Percentiles rank a stretch among this genome's conserved stretches.
These are phyloP conservation scores for Coprinopsis strossmayeri DNA, from an alignment of 768 basidiomycete species.

Conservation along the genomic window DNA sequence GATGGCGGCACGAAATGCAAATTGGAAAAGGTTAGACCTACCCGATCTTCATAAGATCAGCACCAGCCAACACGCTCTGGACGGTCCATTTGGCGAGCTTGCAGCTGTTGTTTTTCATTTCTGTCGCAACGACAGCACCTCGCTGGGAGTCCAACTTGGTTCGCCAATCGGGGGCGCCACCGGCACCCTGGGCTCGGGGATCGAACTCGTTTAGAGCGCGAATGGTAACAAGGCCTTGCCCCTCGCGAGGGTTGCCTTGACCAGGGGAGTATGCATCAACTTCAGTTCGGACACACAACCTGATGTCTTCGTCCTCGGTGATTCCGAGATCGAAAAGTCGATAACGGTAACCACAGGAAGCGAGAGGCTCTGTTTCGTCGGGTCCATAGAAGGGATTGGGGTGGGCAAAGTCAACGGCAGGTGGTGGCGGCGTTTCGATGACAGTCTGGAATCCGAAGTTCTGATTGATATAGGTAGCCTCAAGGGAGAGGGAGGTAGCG, in stretches of 20 bases:
- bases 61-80: slow-evolving; percentile 90
- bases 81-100: slow-evolving; percentile 98
- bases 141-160: slow-evolving; percentile 94
- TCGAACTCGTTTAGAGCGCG: slow-evolving; percentile 98
- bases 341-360: slow-evolving; percentile 95
- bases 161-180: slow-evolving; percentile 98
- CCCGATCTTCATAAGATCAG: slow-evolving; percentile 97
- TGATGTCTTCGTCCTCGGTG: slow-evolving; percentile 85
- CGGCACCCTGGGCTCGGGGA: slow-evolving; percentile 80
- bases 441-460: slow-evolving; percentile 98
- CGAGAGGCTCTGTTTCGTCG: slow-evolving; percentile 91
- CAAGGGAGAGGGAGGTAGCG: slow-evolving; percentile 87
- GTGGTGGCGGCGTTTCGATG: slow-evolving; percentile 55
- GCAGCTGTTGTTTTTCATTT: slow-evolving; percentile 99
- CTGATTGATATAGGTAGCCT: slow-evolving; percentile 98
- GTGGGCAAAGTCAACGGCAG: slow-evolving; percentile 67
- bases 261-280: slow-evolving; percentile 80
- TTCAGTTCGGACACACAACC: slow-evolving; percentile 91
- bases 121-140: slow-evolving; percentile 95
- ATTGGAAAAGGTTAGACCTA: slow-evolving; percentile 24
- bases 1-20: slow-evolving; percentile 3
- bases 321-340: slow-evolving; percentile 90
- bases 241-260: slow-evolving; percentile 56
- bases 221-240: slow-evolving; percentile 81
- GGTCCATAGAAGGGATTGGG: slow-evolving; percentile 95